phyloP scores from a whole-genome alignment of 345 rosid species.

The Trapa incisa region DNA sequence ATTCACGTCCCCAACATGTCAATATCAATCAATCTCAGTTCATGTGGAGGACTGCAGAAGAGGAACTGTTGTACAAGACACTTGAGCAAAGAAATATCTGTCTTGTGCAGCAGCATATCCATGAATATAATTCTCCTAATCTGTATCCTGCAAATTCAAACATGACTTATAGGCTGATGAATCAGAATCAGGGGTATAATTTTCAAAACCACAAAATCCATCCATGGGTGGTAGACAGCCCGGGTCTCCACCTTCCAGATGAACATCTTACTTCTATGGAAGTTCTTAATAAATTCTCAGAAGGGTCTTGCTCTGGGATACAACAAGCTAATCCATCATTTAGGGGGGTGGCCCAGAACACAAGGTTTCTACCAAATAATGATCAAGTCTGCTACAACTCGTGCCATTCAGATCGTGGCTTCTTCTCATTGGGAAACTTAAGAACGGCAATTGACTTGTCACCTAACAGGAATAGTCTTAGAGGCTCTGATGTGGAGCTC shows the following conservation, averaged over 20 bases:
- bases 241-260: slow-evolving; percentile 12
- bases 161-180: slow-evolving; percentile 17
- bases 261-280: slow-evolving; percentile 14
- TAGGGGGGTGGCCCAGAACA: slow-evolving; percentile 19
- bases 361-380: slow-evolving; percentile 22
- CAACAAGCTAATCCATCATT: slow-evolving; percentile 28
- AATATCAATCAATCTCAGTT: slow-evolving; percentile 36
- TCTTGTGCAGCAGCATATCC: slow-evolving; percentile 31
- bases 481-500: slow-evolving; percentile 20
- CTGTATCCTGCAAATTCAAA: slow-evolving; percentile 21
- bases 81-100: slow-evolving; percentile 26
- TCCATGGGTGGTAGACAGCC: slow-evolving; percentile 22
- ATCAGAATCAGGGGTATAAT: slow-evolving; percentile 26
- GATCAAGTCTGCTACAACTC: slow-evolving; percentile 22
- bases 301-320: slow-evolving; percentile 33
- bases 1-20: slow-evolving; percentile 25
- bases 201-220: slow-evolving; percentile 20
- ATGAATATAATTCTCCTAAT: slow-evolving; percentile 23
- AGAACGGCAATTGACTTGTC: slow-evolving; percentile 18
- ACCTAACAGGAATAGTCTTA: slow-evolving; percentile 18
- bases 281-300: slow-evolving; percentile 24
- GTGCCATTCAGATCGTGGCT: slow-evolving; percentile 17
- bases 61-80: slow-evolving; percentile 33
- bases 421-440: slow-evolving; percentile 22
- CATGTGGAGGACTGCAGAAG: slow-evolving; percentile 29